These are phyloP conservation scores for Castanea sativa DNA, from an alignment of 306 rosid genomes.

Conservation along the genomic window DNA sequence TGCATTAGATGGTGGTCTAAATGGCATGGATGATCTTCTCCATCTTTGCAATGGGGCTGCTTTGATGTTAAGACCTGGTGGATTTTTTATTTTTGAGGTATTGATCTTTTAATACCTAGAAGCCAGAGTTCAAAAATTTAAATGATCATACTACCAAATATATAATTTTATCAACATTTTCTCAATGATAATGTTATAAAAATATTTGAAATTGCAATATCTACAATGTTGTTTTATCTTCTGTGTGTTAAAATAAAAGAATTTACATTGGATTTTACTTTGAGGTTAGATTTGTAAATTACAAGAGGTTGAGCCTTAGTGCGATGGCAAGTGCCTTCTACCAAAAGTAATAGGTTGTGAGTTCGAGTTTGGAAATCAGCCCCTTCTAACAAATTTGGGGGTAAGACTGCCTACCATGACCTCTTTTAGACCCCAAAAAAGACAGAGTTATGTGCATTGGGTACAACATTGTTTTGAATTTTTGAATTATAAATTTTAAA, in stretches of 20 bases:
- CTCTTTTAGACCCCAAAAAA: no score
- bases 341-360: no score
- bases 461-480: no score
- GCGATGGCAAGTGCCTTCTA: no score
- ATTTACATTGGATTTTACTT: neutral
- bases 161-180: neutral
- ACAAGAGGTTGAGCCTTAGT: neutral
- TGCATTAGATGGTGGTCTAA: slow-evolving; percentile 79
- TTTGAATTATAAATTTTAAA: no score
- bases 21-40: slow-evolving; percentile 66
- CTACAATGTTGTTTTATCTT: neutral
- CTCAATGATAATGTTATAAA: neutral
- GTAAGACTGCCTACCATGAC: no score
- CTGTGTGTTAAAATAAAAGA: neutral
- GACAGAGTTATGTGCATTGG: no score
- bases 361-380: no score
- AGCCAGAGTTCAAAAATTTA: neutral
- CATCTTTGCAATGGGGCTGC: slow-evolving; percentile 81
- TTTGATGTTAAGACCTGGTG: slow-evolving; percentile 69
- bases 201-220: neutral
- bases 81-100: slow-evolving; percentile 93
- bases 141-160: neutral
- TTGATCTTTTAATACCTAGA: neutral
- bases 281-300: neutral
- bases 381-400: no score